Base-by-base conservation (phyloP, 306 rosid genomes). In the Acmispon strigosus region DNA sequence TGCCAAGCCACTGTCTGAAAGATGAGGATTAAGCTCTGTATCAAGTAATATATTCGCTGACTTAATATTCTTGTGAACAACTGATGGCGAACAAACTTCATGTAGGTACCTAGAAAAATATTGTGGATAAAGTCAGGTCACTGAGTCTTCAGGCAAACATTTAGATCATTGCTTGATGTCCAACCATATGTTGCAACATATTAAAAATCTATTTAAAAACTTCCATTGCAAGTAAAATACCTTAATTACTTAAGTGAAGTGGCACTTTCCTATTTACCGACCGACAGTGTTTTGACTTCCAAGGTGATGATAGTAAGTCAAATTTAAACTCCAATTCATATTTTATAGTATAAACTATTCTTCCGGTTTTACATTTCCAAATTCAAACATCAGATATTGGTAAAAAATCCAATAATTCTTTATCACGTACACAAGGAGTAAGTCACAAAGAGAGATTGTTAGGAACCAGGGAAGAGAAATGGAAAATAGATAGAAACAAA, bases 1-100 rank as follows among this genome's bases (percentile, higher is more conserved):
- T 53, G 92, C 96, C 62, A 95, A 74, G 73, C 99, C 97, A 72
- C 81, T 77, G 79, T 95, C 99, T 7, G 99, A 95, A 72, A 95
- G 92, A 74, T 95, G 97, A 65, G 99, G 99, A 74, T 91, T 95
- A 55, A 95, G 90, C 84, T 95, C 99, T n/a, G 74, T 53, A 83
- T 89, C 99, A 55, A 95, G 86, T 49, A 91, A 76, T 78, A 95
- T 91, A 78, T 95, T 95, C 75, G 87, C 80, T 42, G 97, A 95
- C 73, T 91, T 91, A 8, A 95, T 85, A 81, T 91, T 87, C 83
- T 89, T 91, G 76, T 95, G 99, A 61, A 95, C 84, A 69, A 95
- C 74, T 37, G 99, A 91, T 39, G 99, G 97, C 5, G 90, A 88
- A 82, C 92, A 87, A 83, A 86, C 96, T 85, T 95, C 99, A 82